Evolutionary conservation across 495 filamentous ascomycete genomes (phyloP), one percentile per base, ranked within the genome.

Genomic region (Tuber microsphaerosporum): DNA sequence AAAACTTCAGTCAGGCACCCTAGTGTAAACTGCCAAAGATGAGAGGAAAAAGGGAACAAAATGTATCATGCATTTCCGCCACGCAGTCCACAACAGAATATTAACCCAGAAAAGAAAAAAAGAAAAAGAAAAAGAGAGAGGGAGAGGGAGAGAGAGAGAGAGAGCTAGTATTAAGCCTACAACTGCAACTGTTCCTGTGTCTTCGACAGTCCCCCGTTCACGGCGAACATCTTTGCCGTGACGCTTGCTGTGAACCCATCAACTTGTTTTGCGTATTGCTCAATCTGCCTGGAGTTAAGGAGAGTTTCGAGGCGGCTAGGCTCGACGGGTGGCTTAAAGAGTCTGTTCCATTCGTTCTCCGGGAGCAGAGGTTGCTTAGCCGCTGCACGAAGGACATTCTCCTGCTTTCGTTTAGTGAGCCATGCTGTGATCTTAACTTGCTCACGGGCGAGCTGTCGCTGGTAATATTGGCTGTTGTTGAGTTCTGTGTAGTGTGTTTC

Each of bases 381-480:
- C 20, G 93, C 89, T 70, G 89, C 87, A 43, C 96, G 89, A 71
- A 89, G 89, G 44, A 91, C 91, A 84, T 98, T 98, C 88, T 99
- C 96, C 37, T 92, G 90, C 86, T 95, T 94, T 79, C 95, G 91
- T 89, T 99, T 99, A 69, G 89, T 85, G 85, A 97, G 94, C 95
- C 95, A 99, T 74, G 92, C 89, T 61, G 92, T 90, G 82, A 99
- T 97, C 88, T 99, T 99, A 78, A 91, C 86, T 86, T 99, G 96
- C 87, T 99, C 95, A 71, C 95, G 92, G 39, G 90, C 91, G n/a
- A 97, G 87, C 81, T 96, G 93, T 73, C 95, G 90, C 86, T 97
- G 93, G 87, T 98, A 97, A 87, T 97, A 99, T 85, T 97, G 93
- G 86, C 93, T 92, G 88, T 99, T 99, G 89, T 98, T 99, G 83